A percentile compares a stretch with the other conserved stretches of the same genome.
These are phyloP conservation scores for Auriscalpium microsporum DNA, from an alignment of 768 basidiomycete species.

Conservation along the genomic window DNA sequence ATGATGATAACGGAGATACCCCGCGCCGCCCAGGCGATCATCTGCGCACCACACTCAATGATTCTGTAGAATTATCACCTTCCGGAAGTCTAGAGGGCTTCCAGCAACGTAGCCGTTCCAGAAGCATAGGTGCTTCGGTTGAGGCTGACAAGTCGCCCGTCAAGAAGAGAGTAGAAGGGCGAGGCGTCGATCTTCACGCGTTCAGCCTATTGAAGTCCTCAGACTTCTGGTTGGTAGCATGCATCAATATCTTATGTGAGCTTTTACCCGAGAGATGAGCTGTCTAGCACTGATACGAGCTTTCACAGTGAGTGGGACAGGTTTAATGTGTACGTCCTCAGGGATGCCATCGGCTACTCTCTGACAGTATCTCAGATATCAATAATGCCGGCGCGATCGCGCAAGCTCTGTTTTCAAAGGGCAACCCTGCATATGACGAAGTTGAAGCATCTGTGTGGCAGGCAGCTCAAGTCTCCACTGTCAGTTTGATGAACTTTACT, in stretches of 20 bases:
- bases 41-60: not conserved
- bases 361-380: slow-evolving; percentile 42
- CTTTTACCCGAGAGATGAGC: slow-evolving; percentile 4
- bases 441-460: slow-evolving; percentile 66
- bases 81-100: not conserved
- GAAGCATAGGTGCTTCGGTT: not conserved
- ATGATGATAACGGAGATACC: not conserved
- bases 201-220: slow-evolving; percentile 37
- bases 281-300: not conserved
- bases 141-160: not conserved
- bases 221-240: slow-evolving; percentile 61
- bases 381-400: slow-evolving; percentile 83
- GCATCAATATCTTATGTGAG: slow-evolving; percentile 50
- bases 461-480: slow-evolving; percentile 72
- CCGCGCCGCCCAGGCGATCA: not conserved
- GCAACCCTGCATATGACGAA: slow-evolving; percentile 56
- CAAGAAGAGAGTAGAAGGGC: slow-evolving; percentile 17
- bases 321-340: slow-evolving; percentile 56
- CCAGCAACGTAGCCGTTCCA: not conserved
- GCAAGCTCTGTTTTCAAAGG: slow-evolving; percentile 55
- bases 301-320: slow-evolving; percentile 56
- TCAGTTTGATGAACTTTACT: slow-evolving; percentile 74
- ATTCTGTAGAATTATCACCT: slow-evolving; percentile 3
- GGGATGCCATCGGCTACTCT: not conserved
- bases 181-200: slow-evolving; percentile 43